Evolutionary conservation across 2,329 filamentous ascomycete genomes (phyloP), one percentile per base, ranked within the genome.

Genomic region (Ceratocystis eucalypticola): DNA sequence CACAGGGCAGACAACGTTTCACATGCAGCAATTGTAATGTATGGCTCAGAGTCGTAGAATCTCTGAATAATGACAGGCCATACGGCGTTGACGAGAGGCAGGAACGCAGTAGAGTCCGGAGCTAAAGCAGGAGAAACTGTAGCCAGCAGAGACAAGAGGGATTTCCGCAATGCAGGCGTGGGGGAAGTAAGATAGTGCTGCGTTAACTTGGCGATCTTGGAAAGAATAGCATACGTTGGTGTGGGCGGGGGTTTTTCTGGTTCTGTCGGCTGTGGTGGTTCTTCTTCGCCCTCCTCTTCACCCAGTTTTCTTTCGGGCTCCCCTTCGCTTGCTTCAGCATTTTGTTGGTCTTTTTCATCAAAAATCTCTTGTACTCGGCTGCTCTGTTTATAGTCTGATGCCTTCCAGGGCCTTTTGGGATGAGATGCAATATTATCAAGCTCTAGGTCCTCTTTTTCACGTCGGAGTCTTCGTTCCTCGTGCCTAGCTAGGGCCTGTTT

Each of bases 181-280:
- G 89, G 86, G 0, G 91, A 92, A 5, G 93, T 91, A 10, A 99
- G 82, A 74, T 96, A 94, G 73, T 96, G 87, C 72, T 96, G 92
- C 4, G 91, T 93, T 0, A 96, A 84, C 62, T 84, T 83, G 28
- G 91, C 85, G 66, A 99, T 94, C 67, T 87, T 87, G 44, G 91
- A 81, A 2, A 97, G 83, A 10, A 96, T 81, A n/a, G 80, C 80
- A 74, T 95, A 95, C 0, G 89, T 89, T 70, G 88, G 88, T 59
- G 88, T 88, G 45, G 86, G 86, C n/a, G 86, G 84, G 22, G 82
- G 79, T 67, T 84, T 81, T 74, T 87, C 80, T 55, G 74, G 74
- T 45, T 75, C 70, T 28, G 73, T 70, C 71, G 72, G 69, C 66
- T 71, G 45, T 57, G 73, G 71, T 5, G 76, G 72, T 5, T 74